phyloP scores from a whole-genome alignment of 768 basidiomycete species.

The Kwoniella sp. region DNA sequence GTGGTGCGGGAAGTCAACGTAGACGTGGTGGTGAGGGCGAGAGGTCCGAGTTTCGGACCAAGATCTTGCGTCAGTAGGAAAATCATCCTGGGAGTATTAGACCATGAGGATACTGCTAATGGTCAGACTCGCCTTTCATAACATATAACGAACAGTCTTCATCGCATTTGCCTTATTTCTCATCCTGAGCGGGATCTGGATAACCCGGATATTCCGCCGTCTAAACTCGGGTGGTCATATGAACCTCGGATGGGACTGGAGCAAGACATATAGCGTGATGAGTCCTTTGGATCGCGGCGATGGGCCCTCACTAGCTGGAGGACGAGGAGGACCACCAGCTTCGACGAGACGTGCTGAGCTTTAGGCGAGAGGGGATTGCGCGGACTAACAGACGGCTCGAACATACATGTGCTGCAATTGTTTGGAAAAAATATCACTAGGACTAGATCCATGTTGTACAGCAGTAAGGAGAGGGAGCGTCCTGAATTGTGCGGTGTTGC shows the following conservation, averaged over 20 bases:
- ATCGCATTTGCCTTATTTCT: constrained; percentile 17
- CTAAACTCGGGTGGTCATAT: neutral
- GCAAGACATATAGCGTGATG: neutral
- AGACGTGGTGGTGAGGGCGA: neutral
- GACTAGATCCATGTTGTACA: no score
- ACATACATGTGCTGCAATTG: no score
- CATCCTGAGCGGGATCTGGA: constrained; percentile 16
- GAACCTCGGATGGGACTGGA: neutral
- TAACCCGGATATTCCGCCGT: constrained; percentile 8
- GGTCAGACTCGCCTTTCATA: neutral
- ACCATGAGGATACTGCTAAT: no score
- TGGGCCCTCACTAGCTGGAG: no score
- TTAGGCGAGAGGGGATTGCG: no score
- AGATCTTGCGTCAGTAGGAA: constrained; percentile 8
- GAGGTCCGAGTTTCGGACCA: constrained; percentile 10
- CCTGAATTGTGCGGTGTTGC: neutral
- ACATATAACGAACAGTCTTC: neutral
- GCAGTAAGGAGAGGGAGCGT: no score
- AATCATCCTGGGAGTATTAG: no score
- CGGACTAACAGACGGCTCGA: no score
- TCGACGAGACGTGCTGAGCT: no score
- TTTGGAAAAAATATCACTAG: no score
- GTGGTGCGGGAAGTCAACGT: neutral
- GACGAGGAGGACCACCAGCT: no score
- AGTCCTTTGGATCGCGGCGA: neutral